Percentiles rank a stretch among this genome's conserved stretches.
phyloP scores from a whole-genome alignment of 2,329 filamentous ascomycete species.

The Arthrobotrys sphaeroides region DNA sequence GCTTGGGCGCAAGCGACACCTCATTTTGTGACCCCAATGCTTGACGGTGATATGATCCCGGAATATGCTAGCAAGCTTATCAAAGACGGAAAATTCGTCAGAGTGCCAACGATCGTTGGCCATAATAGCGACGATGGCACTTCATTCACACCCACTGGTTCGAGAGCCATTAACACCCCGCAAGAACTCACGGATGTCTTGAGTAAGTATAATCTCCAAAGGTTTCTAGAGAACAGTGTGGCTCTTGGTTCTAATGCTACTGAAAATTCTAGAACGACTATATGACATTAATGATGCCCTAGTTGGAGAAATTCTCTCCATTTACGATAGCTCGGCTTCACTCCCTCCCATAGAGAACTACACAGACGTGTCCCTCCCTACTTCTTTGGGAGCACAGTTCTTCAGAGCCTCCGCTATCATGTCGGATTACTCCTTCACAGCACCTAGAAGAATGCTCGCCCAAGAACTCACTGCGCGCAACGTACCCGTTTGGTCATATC shows the following conservation, averaged over 20 bases:
- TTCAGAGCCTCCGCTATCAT: conserved; percentile 67
- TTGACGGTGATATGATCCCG: conserved; percentile 69
- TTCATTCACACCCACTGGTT: conserved; percentile 61
- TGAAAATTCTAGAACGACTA: neutral
- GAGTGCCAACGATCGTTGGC: conserved; percentile 72
- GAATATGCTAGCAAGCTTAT: conserved; percentile 68
- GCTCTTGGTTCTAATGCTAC: neutral
- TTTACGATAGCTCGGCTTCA: conserved; percentile 2
- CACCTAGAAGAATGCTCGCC: conserved; percentile 67
- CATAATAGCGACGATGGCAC: conserved; percentile 74
- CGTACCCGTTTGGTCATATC: conserved; percentile 69
- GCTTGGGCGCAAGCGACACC: neutral
- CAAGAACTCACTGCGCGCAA: conserved; percentile 65
- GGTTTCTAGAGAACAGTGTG: too few species aligned
- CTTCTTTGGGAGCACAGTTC: conserved; percentile 64
- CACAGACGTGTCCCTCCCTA: conserved; percentile 10
- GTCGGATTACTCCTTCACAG: conserved; percentile 69
- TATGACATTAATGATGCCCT: neutral
- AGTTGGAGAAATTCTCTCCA: neutral
- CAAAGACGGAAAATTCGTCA: conserved; percentile 69
- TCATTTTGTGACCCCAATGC: conserved; percentile 57
- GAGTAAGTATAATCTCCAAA: conserved; percentile 7
- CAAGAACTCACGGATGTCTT: neutral
- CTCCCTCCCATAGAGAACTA: conserved; percentile 15
- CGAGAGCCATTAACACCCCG: neutral